phyloP scores from a whole-genome alignment of 805 yeast genomes.

The Metschnikowia dekortorum region DNA sequence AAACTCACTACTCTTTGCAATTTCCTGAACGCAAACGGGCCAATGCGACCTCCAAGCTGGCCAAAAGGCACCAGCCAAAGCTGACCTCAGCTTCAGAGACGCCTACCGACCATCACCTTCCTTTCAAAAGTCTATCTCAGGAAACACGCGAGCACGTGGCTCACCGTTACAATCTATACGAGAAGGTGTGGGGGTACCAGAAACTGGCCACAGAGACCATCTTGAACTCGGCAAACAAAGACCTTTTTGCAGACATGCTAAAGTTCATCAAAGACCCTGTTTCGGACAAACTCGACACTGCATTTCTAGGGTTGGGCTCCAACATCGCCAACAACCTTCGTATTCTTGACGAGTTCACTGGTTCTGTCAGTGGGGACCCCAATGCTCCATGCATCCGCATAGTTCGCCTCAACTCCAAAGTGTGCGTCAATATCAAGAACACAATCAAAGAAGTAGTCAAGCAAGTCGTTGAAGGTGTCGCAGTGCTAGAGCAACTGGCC shows the following conservation, averaged over 20 bases:
- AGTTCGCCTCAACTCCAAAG: slow-evolving; percentile 28
- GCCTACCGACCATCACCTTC: slow-evolving; percentile 6
- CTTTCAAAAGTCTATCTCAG: slow-evolving; percentile 21
- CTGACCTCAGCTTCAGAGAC: background rate
- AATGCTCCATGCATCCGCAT: slow-evolving; percentile 14
- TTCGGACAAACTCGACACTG: slow-evolving; percentile 24
- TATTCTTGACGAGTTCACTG: slow-evolving; percentile 32
- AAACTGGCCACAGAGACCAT: slow-evolving; percentile 23
- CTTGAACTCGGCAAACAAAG: slow-evolving; percentile 30
- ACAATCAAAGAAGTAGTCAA: slow-evolving; percentile 31
- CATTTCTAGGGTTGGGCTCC: slow-evolving; percentile 34
- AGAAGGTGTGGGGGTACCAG: slow-evolving; percentile 28
- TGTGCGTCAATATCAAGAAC: slow-evolving; percentile 30
- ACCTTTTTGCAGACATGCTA: slow-evolving; percentile 25
- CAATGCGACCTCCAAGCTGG: background rate
- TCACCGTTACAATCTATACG: slow-evolving; percentile 22
- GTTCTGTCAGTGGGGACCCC: slow-evolving; percentile 13
- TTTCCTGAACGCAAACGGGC: slow-evolving; percentile 3
- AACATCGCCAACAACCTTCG: slow-evolving; percentile 39
- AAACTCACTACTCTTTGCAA: slow-evolving; percentile 33
- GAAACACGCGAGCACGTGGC: slow-evolving; percentile 22
- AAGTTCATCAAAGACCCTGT: slow-evolving; percentile 19
- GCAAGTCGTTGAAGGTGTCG: slow-evolving; percentile 22
- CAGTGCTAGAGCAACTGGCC: background rate
- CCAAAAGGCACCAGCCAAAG: background rate